These are phyloP conservation scores for Quercus lobata DNA, from an alignment of 331 rosid species.

Conservation along the genomic window DNA sequence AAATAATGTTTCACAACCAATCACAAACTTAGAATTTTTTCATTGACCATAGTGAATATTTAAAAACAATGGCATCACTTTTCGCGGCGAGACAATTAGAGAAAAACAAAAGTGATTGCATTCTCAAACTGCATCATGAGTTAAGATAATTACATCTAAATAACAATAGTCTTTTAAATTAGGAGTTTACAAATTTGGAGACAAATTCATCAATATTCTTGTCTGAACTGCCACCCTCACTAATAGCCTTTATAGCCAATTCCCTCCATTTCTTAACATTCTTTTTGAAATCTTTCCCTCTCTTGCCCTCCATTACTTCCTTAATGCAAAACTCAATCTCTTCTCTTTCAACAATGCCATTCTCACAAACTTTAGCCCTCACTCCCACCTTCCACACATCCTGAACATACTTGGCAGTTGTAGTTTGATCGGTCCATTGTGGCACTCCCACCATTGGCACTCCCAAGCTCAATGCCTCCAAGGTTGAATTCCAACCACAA, in stretches of 20 bases:
- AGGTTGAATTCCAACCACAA: conserved; percentile 41
- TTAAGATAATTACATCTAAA: too few species aligned
- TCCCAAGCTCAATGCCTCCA: conserved; percentile 30
- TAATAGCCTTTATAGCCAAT: conserved; percentile 34
- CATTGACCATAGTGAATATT: too few species aligned
- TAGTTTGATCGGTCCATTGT: conserved; percentile 32
- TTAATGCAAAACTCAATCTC: conserved; percentile 41
- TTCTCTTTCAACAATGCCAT: conserved; percentile 32
- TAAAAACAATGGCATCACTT: too few species aligned
- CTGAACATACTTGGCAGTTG: conserved; percentile 41
- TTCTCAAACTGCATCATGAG: too few species aligned
- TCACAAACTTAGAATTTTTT: too few species aligned
- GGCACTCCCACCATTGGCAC: conserved; percentile 33
- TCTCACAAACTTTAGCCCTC: conserved; percentile 28
- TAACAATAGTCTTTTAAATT: too few species aligned
- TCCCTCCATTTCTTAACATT: conserved; percentile 43
- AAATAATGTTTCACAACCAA: too few species aligned
- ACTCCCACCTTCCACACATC: conserved; percentile 53
- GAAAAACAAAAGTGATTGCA: too few species aligned
- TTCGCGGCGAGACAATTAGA: accelerated
- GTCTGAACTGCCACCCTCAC: conserved; percentile 14
- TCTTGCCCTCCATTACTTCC: conserved; percentile 35
- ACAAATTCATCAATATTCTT: too few species aligned
- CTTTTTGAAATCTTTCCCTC: conserved; percentile 22
- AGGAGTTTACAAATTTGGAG: too few species aligned